Evolutionary conservation across 176 grass and related monocot species (phyloP), one percentile per base, ranked within the genome.

Genomic region (Cenchrus americanus): DNA sequence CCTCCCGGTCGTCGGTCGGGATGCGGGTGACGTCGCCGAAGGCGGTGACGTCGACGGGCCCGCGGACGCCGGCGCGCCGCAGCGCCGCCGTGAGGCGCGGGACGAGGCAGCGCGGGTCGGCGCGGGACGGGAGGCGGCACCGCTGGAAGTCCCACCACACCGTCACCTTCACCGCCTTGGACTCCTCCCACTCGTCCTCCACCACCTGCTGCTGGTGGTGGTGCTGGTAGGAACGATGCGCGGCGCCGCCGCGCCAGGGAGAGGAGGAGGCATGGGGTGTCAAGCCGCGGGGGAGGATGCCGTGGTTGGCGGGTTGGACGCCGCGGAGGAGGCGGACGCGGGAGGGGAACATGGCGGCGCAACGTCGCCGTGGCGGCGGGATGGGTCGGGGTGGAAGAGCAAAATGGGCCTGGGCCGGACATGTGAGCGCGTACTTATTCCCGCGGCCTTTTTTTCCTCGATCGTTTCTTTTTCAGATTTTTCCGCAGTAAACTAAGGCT

Each of bases 141-240:
- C 76, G 80, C 72, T 91, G 67, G 72, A 89, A 89, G 81, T 94
- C 92, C 92, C 92, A 94, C 87, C 77, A 92, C 51, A 94, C 92
- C 19, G 89, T 67, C 37, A 94, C 89, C 81, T 85, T 89, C 59
- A 94, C 84, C 24, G 55, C 77, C 84, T 47, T 91, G 66, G 77
- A 82, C 24, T 91, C 84, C 72, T 51, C 68, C 68, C 68, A 12
- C n/a, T 87, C 89, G 26, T 85, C 71, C 52, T 78, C 54, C 48
- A 32, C 18, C 63, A 42, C 43, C 14, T 32, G 34, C 62, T 0
- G 66, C 66, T 12, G 65, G 1, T 69, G 46, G 22, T 30, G 65
- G 11, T 69, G 44, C 13, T 30, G 14, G 70, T 37, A n/a, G 48
- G 17, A 14, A 17, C 27, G 30, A 10, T 13, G 70, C 47, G 70